Percentiles rank a stretch among this genome's conserved stretches.
Evolutionary conservation across 306 rosid species (phyloP).

Genomic region (Styphnolobium japonicum): DNA sequence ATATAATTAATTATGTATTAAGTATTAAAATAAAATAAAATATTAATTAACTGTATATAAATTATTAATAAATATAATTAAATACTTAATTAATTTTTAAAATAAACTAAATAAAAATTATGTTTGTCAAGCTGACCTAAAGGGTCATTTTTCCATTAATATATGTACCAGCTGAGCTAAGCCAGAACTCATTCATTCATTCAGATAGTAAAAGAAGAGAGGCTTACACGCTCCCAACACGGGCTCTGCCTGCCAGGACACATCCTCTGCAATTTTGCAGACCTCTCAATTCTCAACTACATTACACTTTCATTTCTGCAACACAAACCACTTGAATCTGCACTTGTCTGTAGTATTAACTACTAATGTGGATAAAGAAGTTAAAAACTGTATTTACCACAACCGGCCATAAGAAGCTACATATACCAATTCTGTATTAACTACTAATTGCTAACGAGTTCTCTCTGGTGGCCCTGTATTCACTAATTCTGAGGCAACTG

Average conservation of each 20-base stretch:
- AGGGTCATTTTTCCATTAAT: too few relatives aligned
- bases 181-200: not conserved
- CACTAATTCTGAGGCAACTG: not conserved
- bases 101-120: too few relatives aligned
- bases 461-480: not conserved
- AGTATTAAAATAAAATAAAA: too few relatives aligned
- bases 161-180: not conserved
- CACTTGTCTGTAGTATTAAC: slow-evolving; percentile 1
- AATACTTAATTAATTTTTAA: too few relatives aligned
- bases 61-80: too few relatives aligned
- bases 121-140: too few relatives aligned
- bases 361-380: not conserved
- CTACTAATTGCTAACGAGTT: too few relatives aligned
- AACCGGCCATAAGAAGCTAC: not conserved
- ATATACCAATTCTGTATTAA: too few relatives aligned
- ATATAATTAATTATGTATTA: too few relatives aligned
- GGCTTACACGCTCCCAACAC: slow-evolving; percentile 12
- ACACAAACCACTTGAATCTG: slow-evolving; percentile 15
- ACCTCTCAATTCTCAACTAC: not conserved
- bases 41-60: too few relatives aligned
- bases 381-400: not conserved
- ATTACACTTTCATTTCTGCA: slow-evolving; percentile 6
- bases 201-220: not conserved
- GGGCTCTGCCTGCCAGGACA: slow-evolving; percentile 10
- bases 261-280: slow-evolving; percentile 6